phyloP scores from a whole-genome alignment of 768 basidiomycete species.

The Lanmaoa rubissima region DNA sequence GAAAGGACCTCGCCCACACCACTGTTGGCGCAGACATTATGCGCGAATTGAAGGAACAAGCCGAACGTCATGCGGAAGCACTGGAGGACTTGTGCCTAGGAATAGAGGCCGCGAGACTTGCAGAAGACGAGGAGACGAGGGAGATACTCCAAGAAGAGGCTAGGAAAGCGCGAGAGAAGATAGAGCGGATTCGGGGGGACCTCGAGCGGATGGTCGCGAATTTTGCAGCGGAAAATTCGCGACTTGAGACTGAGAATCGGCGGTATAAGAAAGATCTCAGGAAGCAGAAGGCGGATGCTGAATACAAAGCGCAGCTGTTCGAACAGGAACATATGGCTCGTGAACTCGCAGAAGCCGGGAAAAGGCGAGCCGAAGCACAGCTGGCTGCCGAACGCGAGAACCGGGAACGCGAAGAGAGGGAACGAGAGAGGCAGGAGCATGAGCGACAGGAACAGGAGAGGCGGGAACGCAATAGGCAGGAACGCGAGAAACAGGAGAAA shows the following conservation, averaged over 20 bases:
- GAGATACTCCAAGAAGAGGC: conserved; percentile 43
- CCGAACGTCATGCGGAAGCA: conserved; percentile 44
- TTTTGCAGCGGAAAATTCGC: conserved; percentile 36
- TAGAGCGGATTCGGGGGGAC: conserved; percentile 39
- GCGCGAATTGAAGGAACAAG: conserved; percentile 47
- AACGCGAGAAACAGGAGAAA: not conserved
- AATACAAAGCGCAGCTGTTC: conserved; percentile 15
- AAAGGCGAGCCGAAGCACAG: conserved; percentile 16
- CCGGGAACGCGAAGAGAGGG: conserved; percentile 8
- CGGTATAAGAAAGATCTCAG: conserved; percentile 17
- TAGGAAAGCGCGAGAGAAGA: conserved; percentile 40
- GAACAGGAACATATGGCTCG: conserved; percentile 28
- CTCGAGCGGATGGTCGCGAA: conserved; percentile 38
- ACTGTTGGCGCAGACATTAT: conserved; percentile 50
- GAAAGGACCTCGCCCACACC: conserved; percentile 48
- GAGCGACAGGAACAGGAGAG: not conserved
- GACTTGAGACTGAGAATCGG: conserved; percentile 29
- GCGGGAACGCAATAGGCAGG: not conserved
- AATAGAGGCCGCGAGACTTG: conserved; percentile 43
- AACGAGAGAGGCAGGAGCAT: not conserved
- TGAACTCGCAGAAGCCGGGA: conserved; percentile 23
- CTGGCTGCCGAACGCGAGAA: conserved; percentile 15
- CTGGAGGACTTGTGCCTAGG: conserved; percentile 43
- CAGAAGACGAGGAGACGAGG: conserved; percentile 44
- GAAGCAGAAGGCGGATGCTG: conserved; percentile 22